Evolutionary conservation across 2,329 filamentous ascomycete genomes (phyloP).

Genomic region (Sclerotinia glacialis): DNA sequence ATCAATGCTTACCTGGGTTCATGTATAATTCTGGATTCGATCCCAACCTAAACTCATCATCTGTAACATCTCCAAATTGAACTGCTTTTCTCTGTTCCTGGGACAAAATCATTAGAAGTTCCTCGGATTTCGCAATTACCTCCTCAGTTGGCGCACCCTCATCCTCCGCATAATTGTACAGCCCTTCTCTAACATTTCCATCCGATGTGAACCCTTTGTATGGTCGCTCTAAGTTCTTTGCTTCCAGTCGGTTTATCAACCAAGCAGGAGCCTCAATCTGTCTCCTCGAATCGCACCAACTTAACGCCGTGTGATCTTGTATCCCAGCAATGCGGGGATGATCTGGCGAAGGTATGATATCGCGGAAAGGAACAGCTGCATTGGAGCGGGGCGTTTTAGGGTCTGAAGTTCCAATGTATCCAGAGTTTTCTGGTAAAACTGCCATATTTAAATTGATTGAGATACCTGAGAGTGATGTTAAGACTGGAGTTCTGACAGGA

Average conservation of each 20-base stretch:
- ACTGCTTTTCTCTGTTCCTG: slow-evolving; percentile 31
- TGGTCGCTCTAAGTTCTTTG: slow-evolving; percentile 36
- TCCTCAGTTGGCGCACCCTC: slow-evolving; percentile 37
- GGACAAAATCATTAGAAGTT: slow-evolving; percentile 28
- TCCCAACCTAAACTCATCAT: slow-evolving; percentile 37
- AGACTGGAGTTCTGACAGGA: background rate
- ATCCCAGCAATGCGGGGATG: slow-evolving; percentile 37
- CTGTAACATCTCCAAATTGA: slow-evolving; percentile 32
- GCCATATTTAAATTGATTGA: slow-evolving; percentile 27
- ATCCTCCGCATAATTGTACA: slow-evolving; percentile 35
- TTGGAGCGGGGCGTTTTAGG: slow-evolving; percentile 34
- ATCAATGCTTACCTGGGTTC: slow-evolving; percentile 31
- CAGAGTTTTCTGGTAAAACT: slow-evolving; percentile 30
- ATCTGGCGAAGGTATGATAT: slow-evolving; percentile 31
- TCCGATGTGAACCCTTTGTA: slow-evolving; percentile 38
- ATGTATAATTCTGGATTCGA: slow-evolving; percentile 38
- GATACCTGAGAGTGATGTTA: background rate
- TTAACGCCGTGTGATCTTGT: slow-evolving; percentile 32
- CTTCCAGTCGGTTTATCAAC: slow-evolving; percentile 37
- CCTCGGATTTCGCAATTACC: slow-evolving; percentile 26
- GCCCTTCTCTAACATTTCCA: slow-evolving; percentile 32
- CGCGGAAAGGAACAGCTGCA: slow-evolving; percentile 36
- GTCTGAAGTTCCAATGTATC: slow-evolving; percentile 33
- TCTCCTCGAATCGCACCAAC: slow-evolving; percentile 36
- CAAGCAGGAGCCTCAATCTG: slow-evolving; percentile 37